Evolutionary conservation across 1,284 basidiomycete genomes (phyloP).

Genomic region (Exobasidium rhododendri): DNA sequence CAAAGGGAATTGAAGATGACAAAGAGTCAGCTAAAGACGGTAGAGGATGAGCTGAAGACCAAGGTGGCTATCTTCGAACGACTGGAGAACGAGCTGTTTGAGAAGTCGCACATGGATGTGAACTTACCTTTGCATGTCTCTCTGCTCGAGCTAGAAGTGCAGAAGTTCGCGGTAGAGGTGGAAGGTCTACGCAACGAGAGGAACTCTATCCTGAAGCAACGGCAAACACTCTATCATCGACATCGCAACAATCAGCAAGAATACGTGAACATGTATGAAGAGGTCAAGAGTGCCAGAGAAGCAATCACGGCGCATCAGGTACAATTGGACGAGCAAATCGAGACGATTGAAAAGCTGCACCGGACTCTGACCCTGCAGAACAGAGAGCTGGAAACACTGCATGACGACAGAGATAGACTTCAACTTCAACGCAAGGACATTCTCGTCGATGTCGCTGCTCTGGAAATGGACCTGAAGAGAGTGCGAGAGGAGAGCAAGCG

Average conservation of each 20-base stretch:
- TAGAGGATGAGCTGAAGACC: conserved; percentile 10
- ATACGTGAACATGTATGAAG: conserved; percentile 25
- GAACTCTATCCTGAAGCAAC: conserved; percentile 25
- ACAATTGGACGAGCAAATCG: conserved; percentile 42
- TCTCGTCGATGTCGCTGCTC: conserved; percentile 31
- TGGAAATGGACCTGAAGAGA: conserved; percentile 30
- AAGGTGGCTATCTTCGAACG: conserved; percentile 23
- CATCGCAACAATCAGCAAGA: conserved; percentile 15
- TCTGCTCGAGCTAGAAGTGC: conserved; percentile 27
- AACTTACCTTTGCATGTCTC: conserved; percentile 20
- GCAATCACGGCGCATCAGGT: conserved; percentile 31
- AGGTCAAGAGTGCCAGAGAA: conserved; percentile 22
- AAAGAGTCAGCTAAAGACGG: not conserved
- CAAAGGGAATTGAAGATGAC: conserved; percentile 12
- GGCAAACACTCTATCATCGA: conserved; percentile 29
- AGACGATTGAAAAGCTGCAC: conserved; percentile 33
- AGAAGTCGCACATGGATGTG: conserved; percentile 14
- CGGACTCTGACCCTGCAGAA: conserved; percentile 26
- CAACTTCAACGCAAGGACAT: conserved; percentile 29
- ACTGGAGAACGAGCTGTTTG: conserved; percentile 29
- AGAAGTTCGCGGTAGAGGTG: conserved; percentile 25
- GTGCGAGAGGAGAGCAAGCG: conserved; percentile 29
- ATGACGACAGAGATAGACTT: conserved; percentile 32
- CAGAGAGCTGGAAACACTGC: conserved; percentile 22
- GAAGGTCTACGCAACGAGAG: conserved; percentile 29